Base-by-base conservation (phyloP, 2,329 filamentous ascomycete species). In the Cytospora piceicola region DNA sequence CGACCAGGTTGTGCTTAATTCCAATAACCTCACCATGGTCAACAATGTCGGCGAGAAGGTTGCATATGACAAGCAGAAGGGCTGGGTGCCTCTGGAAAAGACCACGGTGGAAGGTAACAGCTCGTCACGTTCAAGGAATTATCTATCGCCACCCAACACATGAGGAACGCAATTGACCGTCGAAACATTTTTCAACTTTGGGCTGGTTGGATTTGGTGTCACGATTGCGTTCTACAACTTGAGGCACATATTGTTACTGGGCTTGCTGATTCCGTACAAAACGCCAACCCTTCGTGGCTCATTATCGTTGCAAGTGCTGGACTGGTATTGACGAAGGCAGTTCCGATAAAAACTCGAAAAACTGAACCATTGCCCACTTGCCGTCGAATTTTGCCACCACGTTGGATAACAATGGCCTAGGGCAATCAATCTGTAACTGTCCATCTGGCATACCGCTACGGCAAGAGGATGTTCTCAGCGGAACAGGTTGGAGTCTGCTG, bases 361-460 rank as follows among this genome's bases (percentile, higher is more conserved):
- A 17, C 73, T 75, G 42, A 77, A 76, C 75, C 74, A 77, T 53
- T 68, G 61, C 68, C 76, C 75, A 46, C 74, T 75, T 4, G 75
- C 72, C 8, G 68, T 72, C 61, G 70, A 58, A 39, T 71, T 5
- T 70, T 20, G 68, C 57, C 49, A 70, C 71, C 36, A 72, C 72
- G n/a, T 66, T 71, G 53, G 70, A 4, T 72, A 70, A 1, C 70
- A 77, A 20, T 77, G 78, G 2, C 75, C 76, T 68, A 77, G 73
- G 30, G 77, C 71, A 8, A 61, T 70, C 14, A 77, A 73, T 12
- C 78, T 78, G 66, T 77, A 80, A 5, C 77, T 73, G 54, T 75
- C 76, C 14, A 74, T 80, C 36, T 75, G 76, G 68, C 79, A 81
- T 24, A 75, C 77, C 24, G 70, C 63, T 75, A 72, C 17, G 78